Base-by-base conservation (phyloP, 768 basidiomycete genomes). In the Mycena vulgaris region DNA sequence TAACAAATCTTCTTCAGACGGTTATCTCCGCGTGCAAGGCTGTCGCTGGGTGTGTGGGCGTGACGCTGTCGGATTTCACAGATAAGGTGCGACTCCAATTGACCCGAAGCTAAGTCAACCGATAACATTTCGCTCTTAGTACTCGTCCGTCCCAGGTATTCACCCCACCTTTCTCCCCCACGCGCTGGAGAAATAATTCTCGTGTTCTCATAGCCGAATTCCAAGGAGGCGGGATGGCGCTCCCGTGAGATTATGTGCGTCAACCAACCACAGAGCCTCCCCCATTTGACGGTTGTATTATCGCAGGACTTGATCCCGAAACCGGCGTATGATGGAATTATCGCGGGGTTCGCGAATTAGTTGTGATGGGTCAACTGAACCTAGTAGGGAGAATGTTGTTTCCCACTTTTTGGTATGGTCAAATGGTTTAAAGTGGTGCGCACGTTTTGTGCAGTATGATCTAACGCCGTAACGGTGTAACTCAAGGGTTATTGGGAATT, bases 21-120 rank as follows among this genome's bases (percentile, higher is more conserved):
- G 86, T 90, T 45, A 83, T 91, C 59, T 66, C 77, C 21, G 87
- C 89, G 9, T 92, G 91, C 75, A 83, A 84, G 70, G 80, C 80
- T 30, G 80, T 85, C 14, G 49, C 77, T 1, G 78, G 76, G 0
- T 87, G 86, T 55, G 76, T 87, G 66, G 86, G 86, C 21, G 80
- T 86, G 21, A 66, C 39, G 13, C 37, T 63, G 6, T 10, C 67
- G 75, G 77, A 75, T 57, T 71, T 59, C 30, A 75, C 75, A 13
- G 75, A 78, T 62, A 75, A 84, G 49, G 74, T 74, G 27, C 25
- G 70, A n/a, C n/a, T n/a, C n/a, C n/a, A n/a, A n/a, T n/a, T n/a
- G n/a, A n/a, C n/a, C n/a, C n/a, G n/a, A n/a, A n/a, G n/a, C n/a
- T n/a, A n/a, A n/a, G n/a, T n/a, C n/a, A n/a, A n/a, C n/a, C n/a